A percentile compares a stretch with the other conserved stretches of the same genome.
Evolutionary conservation across 345 rosid genomes (phyloP).

Genomic region (Murraya paniculata): DNA sequence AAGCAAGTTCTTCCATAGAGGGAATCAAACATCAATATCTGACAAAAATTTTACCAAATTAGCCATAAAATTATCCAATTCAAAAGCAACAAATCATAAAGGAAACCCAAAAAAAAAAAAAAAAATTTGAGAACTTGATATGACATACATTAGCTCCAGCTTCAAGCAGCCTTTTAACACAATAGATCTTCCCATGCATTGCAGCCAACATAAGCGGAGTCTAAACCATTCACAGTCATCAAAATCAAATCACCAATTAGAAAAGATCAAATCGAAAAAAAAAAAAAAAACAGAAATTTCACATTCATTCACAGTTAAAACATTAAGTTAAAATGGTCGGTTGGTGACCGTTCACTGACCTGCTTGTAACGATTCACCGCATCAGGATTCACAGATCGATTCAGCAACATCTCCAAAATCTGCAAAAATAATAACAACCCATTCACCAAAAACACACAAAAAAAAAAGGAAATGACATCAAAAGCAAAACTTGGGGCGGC

Average conservation of each 20-base stretch:
- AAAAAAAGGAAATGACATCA: conserved; percentile 4
- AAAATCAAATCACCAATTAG: conserved; percentile 4
- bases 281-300: not conserved
- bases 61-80: conserved; percentile 7
- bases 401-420: conserved; percentile 77
- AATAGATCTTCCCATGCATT: conserved; percentile 84
- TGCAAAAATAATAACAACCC: conserved; percentile 28
- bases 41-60: conserved; percentile 16
- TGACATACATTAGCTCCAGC: conserved; percentile 93
- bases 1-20: conserved; percentile 84
- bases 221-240: conserved; percentile 35
- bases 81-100: not conserved
- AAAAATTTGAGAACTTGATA: not conserved
- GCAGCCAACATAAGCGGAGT: conserved; percentile 99
- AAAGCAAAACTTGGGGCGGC: not conserved
- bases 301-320: not conserved
- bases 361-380: conserved; percentile 84
- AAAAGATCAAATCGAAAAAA: not conserved
- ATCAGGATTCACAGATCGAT: conserved; percentile 76
- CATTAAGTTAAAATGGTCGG: conserved; percentile 11
- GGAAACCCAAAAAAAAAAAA: not conserved
- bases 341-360: conserved; percentile 25
- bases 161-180: conserved; percentile 79
- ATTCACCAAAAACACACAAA: not conserved
- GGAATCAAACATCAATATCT: conserved; percentile 95